Base-by-base conservation (phyloP, 805 yeast genomes). In the Maudiozyma pseudohumilis region DNA sequence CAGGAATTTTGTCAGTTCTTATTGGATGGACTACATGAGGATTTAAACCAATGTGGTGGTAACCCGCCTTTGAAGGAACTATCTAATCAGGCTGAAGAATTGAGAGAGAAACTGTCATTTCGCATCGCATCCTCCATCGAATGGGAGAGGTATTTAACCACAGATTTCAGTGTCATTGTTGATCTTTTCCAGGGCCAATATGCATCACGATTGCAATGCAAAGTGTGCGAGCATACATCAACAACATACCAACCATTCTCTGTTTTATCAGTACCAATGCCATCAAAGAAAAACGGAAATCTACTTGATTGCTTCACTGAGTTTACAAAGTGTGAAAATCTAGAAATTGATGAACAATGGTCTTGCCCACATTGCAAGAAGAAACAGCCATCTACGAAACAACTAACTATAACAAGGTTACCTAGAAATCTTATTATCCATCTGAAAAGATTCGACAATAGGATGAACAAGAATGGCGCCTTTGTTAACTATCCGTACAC, bases 21-120 rank as follows among this genome's bases (percentile, higher is more conserved):
- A 22, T 65, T 89, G 26, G 96, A 89, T 61, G 89, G 94, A 2
- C 65, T 88, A 27, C 97, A 89, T 53, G 97, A 88, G 59, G 97
- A 88, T 59, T 66, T 88, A 45, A 89, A 89, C 52, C 70, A 70
- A 38, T 68, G 70, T 49, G 85, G 85, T 5, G 66, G 63, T 17
- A 72, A 69, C 31, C 70, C 71, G 2, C 66, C 75, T 27, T 52
- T 66, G 26, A 68, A 72, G 12, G 86, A 77, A 46, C 69, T 82
- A 42, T 73, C 78, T 11, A 77, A 74, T 35, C 77, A 72, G 36
- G 92, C 87, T 44, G 96, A 87, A 53, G 65, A 65, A 26, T 62
- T 69, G 12, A 66, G 96, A 31, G 97, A 88, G 53, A 60, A 60
- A 20, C 59, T 85, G 50, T 81, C 94, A 0, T 68, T 86, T 2